Percentiles rank a stretch among this genome's conserved stretches.
Conservation (phyloP, 148 eudicot genomes). For the Vaccinium myrtillus region DNA sequence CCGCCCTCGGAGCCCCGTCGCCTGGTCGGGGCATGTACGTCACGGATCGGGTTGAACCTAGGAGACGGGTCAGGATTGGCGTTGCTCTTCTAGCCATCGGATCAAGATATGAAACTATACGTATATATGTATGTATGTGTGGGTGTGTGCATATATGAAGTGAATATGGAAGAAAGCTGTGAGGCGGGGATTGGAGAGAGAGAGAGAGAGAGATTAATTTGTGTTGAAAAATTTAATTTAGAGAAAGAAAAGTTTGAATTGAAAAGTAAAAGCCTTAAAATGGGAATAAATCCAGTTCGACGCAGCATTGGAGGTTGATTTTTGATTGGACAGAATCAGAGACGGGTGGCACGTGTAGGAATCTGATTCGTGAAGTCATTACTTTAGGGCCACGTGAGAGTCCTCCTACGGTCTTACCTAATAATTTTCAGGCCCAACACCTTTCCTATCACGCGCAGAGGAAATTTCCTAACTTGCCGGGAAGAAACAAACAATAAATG, state of each 20-base stretch:
- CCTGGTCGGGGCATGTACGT: slow-evolving; percentile 98
- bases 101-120: neutral
- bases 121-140: neutral
- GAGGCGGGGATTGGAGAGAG: neutral
- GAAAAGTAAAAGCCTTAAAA: too few relatives aligned
- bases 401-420: too few relatives aligned
- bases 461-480: too few relatives aligned
- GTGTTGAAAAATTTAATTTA: too few relatives aligned
- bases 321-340: neutral
- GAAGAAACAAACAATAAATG: too few relatives aligned
- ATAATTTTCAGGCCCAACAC: too few relatives aligned
- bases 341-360: neutral
- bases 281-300: neutral
- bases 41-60: slow-evolving; percentile 37
- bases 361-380: too few relatives aligned
- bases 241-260: neutral
- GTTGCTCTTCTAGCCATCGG: slow-evolving; percentile 48
- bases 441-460: too few relatives aligned
- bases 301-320: neutral
- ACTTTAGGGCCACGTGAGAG: too few relatives aligned
- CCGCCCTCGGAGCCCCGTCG: slow-evolving; percentile 55
- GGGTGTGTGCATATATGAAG: too few relatives aligned
- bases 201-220: too few relatives aligned
- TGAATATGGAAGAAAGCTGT: neutral
- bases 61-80: slow-evolving; percentile 30